These are phyloP conservation scores for Magnusiomyces suaveolens DNA, from an alignment of 1,139 yeast species.

Conservation along the genomic window DNA sequence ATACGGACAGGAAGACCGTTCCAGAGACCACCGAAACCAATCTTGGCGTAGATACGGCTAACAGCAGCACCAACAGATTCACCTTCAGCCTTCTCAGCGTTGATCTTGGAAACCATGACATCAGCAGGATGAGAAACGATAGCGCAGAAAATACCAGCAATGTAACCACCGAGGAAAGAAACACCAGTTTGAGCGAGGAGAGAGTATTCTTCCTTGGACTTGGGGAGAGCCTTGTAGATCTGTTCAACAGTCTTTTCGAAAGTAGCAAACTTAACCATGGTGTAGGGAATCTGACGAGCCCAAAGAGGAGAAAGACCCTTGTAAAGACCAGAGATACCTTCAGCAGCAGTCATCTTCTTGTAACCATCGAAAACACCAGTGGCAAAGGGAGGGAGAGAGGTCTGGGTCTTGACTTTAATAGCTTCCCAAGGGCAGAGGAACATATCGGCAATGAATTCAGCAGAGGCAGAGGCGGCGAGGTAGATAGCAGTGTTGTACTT, in stretches of 20 bases:
- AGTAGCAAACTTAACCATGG: conserved; percentile 91
- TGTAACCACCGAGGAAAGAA: conserved; percentile 86
- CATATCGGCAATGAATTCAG: conserved; percentile 85
- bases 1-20: conserved; percentile 90
- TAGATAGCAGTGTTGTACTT: conserved; percentile 65
- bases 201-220: conserved; percentile 45
- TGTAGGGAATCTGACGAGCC: conserved; percentile 93
- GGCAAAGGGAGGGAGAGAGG: conserved; percentile 79
- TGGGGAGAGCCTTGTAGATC: conserved; percentile 50
- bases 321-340: conserved; percentile 63
- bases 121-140: conserved; percentile 94
- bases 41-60: conserved; percentile 60
- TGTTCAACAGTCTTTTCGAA: conserved; percentile 79
- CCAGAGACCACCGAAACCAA: conserved; percentile 89
- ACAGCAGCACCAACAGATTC: conserved; percentile 63
- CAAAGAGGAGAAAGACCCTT: conserved; percentile 85
- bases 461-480: conserved; percentile 80
- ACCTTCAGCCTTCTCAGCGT: conserved; percentile 56
- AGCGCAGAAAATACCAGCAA: conserved; percentile 95
- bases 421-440: conserved; percentile 90
- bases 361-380: conserved; percentile 54
- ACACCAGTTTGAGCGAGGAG: conserved; percentile 77
- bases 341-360: conserved; percentile 52
- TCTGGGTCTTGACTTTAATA: conserved; percentile 85
- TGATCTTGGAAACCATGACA: conserved; percentile 89